These are phyloP conservation scores for Plasmodium chabaudi DNA, from an alignment of 169 alveolate genomes.

Conservation along the genomic window DNA sequence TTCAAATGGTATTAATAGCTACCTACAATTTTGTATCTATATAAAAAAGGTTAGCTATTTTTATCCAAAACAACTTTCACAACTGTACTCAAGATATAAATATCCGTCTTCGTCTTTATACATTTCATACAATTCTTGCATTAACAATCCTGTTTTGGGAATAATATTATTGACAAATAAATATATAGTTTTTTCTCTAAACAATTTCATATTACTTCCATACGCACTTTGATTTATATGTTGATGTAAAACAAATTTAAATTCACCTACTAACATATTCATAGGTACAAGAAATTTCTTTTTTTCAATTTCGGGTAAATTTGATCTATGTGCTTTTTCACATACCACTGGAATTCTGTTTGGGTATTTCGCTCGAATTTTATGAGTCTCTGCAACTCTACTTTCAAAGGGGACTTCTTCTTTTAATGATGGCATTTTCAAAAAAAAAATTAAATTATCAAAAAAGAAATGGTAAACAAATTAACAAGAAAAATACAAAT, in stretches of 20 bases:
- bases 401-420: constrained; percentile 80
- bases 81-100: constrained; percentile 86
- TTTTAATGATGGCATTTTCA: constrained; percentile 68
- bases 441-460: neutral
- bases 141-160: constrained; percentile 87
- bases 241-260: constrained; percentile 90
- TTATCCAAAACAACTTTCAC: constrained; percentile 85
- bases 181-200: constrained; percentile 85
- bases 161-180: constrained; percentile 85
- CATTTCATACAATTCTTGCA: constrained; percentile 89
- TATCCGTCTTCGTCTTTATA: constrained; percentile 89
- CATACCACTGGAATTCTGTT: constrained; percentile 94
- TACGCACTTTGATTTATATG: constrained; percentile 84
- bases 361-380: constrained; percentile 89
- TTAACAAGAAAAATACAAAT: neutral
- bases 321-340: constrained; percentile 80
- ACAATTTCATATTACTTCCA: constrained; percentile 74
- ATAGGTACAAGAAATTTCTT: constrained; percentile 88
- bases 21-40: no score
- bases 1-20: no score
- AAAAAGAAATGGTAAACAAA: neutral
- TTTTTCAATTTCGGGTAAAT: constrained; percentile 75
- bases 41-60: neutral
- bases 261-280: constrained; percentile 91
- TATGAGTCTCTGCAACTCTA: constrained; percentile 88